Conservation (phyloP, 176 grass and related monocot genomes). For the Eleusine coracana region DNA sequence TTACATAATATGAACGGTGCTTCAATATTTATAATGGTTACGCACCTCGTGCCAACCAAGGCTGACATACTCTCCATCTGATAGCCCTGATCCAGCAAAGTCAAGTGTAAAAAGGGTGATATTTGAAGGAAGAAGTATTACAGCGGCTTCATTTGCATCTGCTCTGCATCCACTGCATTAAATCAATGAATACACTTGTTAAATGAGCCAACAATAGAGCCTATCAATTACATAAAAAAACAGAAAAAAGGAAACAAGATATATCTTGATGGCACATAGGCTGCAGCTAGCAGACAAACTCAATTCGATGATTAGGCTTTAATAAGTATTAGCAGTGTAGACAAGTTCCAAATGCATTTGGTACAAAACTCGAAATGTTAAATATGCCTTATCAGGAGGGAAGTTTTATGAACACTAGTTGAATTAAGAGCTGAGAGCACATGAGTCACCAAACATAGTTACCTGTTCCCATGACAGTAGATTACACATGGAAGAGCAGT, state of each 20-base stretch:
- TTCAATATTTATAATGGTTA: slow-evolving; percentile 33
- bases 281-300: not conserved
- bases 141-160: slow-evolving; percentile 98
- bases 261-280: slow-evolving; percentile 24
- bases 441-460: slow-evolving; percentile 1
- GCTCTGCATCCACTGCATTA: slow-evolving; percentile 97
- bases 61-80: slow-evolving; percentile 92
- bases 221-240: slow-evolving; percentile 15
- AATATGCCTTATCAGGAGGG: slow-evolving; percentile 6
- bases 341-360: slow-evolving; percentile 20
- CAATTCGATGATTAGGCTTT: not conserved
- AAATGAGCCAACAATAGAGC: slow-evolving; percentile 7
- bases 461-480: slow-evolving; percentile 99
- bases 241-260: slow-evolving; percentile 22
- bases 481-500: slow-evolving; percentile 92
- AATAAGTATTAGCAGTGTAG: slow-evolving; percentile 18
- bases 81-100: slow-evolving; percentile 95
- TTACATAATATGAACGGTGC: slow-evolving; percentile 4
- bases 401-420: not conserved
- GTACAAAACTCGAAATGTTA: not conserved
- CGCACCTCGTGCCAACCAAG: slow-evolving; percentile 99
- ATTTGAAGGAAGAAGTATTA: slow-evolving; percentile 98
- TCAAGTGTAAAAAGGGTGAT: slow-evolving; percentile 97
- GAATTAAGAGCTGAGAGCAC: slow-evolving; percentile 29
- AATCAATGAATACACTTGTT: slow-evolving; percentile 27